Evolutionary conservation across 169 alveolate species (phyloP).

Genomic region (Eimeria sp.): DNA sequence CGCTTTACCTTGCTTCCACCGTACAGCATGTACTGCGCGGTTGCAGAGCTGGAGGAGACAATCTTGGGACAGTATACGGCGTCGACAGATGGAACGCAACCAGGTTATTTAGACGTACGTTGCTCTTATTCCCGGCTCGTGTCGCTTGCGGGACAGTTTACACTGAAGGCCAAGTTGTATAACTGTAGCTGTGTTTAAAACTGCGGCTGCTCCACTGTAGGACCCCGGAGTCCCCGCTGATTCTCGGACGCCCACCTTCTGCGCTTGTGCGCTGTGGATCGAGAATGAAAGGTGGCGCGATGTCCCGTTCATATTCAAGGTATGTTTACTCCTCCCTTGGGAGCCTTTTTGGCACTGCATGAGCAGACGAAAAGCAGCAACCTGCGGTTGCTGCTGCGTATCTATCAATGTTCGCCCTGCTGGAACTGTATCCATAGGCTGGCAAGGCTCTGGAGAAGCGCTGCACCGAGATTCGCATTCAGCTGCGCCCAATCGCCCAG

Average conservation of each 20-base stretch:
- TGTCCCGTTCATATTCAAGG: slow-evolving; percentile 87
- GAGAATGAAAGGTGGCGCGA: slow-evolving; percentile 87
- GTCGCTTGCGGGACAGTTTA: not conserved
- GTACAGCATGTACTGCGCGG: not conserved
- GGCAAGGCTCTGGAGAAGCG: slow-evolving; percentile 88
- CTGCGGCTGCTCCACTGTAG: slow-evolving; percentile 56
- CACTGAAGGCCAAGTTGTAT: too few relatives aligned
- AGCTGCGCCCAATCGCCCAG: slow-evolving; percentile 85
- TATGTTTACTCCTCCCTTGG: not conserved
- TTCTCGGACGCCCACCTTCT: slow-evolving; percentile 88
- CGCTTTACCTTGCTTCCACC: not conserved
- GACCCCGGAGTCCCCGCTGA: slow-evolving; percentile 86
- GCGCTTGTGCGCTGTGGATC: slow-evolving; percentile 86
- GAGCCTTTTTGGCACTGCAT: not conserved
- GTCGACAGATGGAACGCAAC: slow-evolving; percentile 81
- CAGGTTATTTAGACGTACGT: slow-evolving; percentile 80
- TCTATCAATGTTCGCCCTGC: not conserved
- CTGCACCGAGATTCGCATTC: slow-evolving; percentile 86
- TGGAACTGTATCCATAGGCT: slow-evolving; percentile 39
- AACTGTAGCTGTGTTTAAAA: not conserved
- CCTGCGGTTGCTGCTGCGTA: not conserved
- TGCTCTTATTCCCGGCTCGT: not conserved
- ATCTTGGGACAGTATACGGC: slow-evolving; percentile 88
- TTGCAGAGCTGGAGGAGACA: slow-evolving; percentile 84
- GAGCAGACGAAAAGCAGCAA: not conserved